Evolutionary conservation across 2,329 filamentous ascomycete genomes (phyloP).

Genomic region (Fonsecaea pedrosoi): DNA sequence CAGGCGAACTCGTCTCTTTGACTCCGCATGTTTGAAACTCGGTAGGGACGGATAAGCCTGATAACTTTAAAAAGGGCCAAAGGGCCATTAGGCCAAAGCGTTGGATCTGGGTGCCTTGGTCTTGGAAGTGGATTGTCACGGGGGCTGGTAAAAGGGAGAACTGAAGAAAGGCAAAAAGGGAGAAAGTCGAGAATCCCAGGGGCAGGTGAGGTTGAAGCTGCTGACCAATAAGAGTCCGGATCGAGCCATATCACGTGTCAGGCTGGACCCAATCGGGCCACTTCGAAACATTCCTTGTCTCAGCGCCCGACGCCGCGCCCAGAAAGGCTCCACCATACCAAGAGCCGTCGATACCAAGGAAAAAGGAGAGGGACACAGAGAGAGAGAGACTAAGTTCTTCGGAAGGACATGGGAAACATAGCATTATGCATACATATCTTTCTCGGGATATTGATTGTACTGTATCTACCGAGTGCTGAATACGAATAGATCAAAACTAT

Average conservation of each 20-base stretch:
- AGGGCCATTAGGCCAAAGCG: neutral
- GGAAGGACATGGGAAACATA: no score
- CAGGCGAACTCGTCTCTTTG: conserved; percentile 1
- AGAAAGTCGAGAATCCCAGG: conserved; percentile 5
- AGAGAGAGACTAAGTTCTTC: no score
- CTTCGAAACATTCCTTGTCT: conserved; percentile 17
- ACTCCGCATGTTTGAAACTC: conserved; percentile 28
- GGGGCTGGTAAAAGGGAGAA: neutral
- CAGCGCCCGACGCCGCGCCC: neutral
- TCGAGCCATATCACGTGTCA: conserved; percentile 7
- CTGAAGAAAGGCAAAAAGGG: neutral
- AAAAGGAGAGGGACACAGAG: neutral
- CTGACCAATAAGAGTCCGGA: neutral
- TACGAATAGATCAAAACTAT: conserved; percentile 15
- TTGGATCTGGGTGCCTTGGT: neutral
- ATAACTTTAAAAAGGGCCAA: conserved; percentile 13
- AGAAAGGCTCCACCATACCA: neutral
- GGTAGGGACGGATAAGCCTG: conserved; percentile 1
- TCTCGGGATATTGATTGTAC: neutral
- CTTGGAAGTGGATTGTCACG: neutral
- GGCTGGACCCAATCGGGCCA: conserved; percentile 13
- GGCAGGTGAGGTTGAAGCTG: neutral
- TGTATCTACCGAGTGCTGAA: neutral
- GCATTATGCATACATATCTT: neutral
- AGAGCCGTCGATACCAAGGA: neutral